Conservation (phyloP, 1,284 basidiomycete genomes). For the Boletus semigastroideus region DNA sequence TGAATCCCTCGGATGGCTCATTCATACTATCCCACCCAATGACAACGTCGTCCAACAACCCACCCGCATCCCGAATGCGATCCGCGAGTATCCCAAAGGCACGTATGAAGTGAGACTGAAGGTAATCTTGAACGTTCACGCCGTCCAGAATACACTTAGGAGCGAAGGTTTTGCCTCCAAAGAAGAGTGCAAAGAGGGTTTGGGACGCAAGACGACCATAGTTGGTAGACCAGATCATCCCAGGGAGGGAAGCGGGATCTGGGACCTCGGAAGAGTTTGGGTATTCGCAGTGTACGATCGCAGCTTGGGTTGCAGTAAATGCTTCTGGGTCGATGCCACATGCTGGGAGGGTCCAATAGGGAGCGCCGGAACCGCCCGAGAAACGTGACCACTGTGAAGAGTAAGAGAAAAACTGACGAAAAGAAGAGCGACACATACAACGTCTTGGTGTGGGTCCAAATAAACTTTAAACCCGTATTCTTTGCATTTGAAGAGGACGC, state of each 20-base stretch:
- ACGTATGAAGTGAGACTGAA: constrained; percentile 83
- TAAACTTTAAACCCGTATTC: constrained; percentile 93
- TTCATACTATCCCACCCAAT: constrained; percentile 98
- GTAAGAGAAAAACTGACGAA: neutral
- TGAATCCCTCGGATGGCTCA: constrained; percentile 89
- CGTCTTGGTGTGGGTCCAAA: constrained; percentile 97
- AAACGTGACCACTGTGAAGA: constrained; percentile 88
- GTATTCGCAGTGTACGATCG: constrained; percentile 90
- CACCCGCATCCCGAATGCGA: constrained; percentile 65
- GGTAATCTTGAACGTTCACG: constrained; percentile 91
- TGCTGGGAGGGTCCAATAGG: constrained; percentile 91
- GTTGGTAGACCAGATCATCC: constrained; percentile 98
- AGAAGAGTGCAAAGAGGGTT: constrained; percentile 94
- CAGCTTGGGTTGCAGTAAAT: constrained; percentile 82
- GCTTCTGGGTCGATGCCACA: constrained; percentile 89
- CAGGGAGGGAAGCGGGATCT: constrained; percentile 75
- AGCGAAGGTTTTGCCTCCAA: constrained; percentile 86
- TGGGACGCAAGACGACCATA: constrained; percentile 87
- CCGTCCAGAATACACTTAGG: constrained; percentile 92
- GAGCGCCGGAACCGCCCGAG: constrained; percentile 94
- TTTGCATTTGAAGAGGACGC: constrained; percentile 87
- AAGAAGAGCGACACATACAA: constrained; percentile 51
- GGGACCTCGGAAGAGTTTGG: constrained; percentile 51
- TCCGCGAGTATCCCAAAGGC: constrained; percentile 79
- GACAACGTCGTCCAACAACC: constrained; percentile 82